Base-by-base conservation (phyloP, 2,329 filamentous ascomycete species). In the Domatiomyces catenatus region DNA sequence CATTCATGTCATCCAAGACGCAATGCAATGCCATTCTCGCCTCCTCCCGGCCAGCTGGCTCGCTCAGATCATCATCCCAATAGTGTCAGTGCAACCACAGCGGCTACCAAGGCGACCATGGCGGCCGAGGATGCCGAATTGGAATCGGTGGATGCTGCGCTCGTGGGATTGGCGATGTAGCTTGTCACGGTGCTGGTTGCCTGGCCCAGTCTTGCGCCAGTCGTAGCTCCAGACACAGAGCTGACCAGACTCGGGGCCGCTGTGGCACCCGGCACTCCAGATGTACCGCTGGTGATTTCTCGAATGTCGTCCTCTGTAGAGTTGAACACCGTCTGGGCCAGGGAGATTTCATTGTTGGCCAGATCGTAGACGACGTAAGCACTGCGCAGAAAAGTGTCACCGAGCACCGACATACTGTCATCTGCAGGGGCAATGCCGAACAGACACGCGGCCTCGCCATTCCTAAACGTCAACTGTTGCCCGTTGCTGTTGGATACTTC, bases 311-410 rank as follows among this genome's bases (percentile, higher is more conserved):
- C 59, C 3, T 58, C 57, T 0, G 74, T 75, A 6, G 74, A 67
- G 60, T 80, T 78, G 68, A 80, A 80, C 54, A 74, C 73, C 2
- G 78, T 80, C 58, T 77, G 75, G 2, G 77, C 78, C 18, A 81
- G 64, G 2, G 74, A 76, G 56, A 81, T 79, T 60, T 79, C 69
- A 61, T 81, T 79, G 62, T 75, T 76, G 18, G 62, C 63, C 12
- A 81, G 66, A 53, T 81, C 77, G 62, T 80, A 81, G 1, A 81
- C 78, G 44, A 80, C 75, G 59, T 81, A 81, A 2, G 77, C 77
- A 50, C 71, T 76, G 50, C 77, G 74, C 15, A 81, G 64, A 66
- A 81, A 81, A 0, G 77, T 81, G 61, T 81, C 77, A 26, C 78
- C 78, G 1, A 81, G 69, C 5, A 80, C 72, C 5, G 71, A 62